A percentile compares a stretch with the other conserved stretches of the same genome.
phyloP scores from a whole-genome alignment of 192 early-diverging fungal genomes.

The Geranomyces michiganensis region DNA sequence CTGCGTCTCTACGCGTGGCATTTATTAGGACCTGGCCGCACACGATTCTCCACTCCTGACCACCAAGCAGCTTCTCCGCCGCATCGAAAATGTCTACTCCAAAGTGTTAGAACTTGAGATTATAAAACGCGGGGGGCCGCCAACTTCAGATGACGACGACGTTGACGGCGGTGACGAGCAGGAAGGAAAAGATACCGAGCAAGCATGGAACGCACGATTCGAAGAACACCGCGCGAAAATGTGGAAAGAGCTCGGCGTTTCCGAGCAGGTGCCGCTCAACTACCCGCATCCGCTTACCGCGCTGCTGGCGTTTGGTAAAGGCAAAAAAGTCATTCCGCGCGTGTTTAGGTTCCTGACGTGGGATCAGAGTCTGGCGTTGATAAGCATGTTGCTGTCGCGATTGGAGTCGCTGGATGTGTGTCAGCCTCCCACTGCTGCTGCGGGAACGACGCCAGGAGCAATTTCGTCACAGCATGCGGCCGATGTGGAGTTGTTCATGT shows the following conservation, averaged over 20 bases:
- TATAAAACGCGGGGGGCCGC: constrained; percentile 69
- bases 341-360: constrained; percentile 73
- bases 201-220: constrained; percentile 41
- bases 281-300: constrained; percentile 86
- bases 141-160: constrained; percentile 45
- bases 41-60: constrained; percentile 28
- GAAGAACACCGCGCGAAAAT: constrained; percentile 53
- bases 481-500: constrained; percentile 80
- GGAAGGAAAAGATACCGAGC: too few species aligned
- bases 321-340: constrained; percentile 85
- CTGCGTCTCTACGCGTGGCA: not conserved
- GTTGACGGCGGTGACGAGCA: constrained; percentile 45
- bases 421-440: constrained; percentile 31
- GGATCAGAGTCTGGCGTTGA: constrained; percentile 77
- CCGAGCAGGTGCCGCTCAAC: constrained; percentile 62
- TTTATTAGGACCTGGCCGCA: not conserved
- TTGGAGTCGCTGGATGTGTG: constrained; percentile 58
- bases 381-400: constrained; percentile 60
- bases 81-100: constrained; percentile 79
- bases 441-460: not conserved
- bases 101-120: constrained; percentile 83
- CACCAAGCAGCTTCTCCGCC: constrained; percentile 37
- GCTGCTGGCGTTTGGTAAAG: constrained; percentile 84
- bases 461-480: constrained; percentile 16
- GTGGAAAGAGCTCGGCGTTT: constrained; percentile 66